phyloP scores from a whole-genome alignment of 2,329 filamentous ascomycete genomes.

The Thermothelomyces thermophilus region DNA sequence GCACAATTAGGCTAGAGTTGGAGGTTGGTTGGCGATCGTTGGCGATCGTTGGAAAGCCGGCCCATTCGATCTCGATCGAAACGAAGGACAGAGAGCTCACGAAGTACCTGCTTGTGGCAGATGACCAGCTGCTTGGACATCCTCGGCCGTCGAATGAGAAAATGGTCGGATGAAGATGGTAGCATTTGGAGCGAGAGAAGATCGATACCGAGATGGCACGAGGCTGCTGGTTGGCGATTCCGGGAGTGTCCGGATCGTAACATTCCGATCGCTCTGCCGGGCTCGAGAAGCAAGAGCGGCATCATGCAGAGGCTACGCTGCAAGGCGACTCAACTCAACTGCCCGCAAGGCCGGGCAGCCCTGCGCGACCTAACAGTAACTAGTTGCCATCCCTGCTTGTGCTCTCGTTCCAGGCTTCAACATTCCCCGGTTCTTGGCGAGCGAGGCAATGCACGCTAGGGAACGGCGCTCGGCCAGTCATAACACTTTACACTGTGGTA shows the following conservation, averaged over 20 bases:
- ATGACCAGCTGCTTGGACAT: background rate
- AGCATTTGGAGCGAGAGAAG: constrained; percentile 4
- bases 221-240: constrained; percentile 2
- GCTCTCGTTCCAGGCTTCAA: background rate
- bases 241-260: background rate
- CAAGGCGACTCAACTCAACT: constrained; percentile 12
- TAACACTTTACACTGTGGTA: too few species aligned
- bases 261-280: background rate
- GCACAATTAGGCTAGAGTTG: background rate
- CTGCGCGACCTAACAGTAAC: background rate
- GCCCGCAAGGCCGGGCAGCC: too few species aligned
- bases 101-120: constrained; percentile 24
- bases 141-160: too few species aligned
- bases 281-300: constrained; percentile 17
- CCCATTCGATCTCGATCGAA: background rate
- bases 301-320: constrained; percentile 14
- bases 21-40: background rate
- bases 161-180: background rate
- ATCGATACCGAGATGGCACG: background rate
- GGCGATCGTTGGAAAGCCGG: background rate
- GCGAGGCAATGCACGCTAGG: too few species aligned
- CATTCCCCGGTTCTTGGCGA: too few species aligned
- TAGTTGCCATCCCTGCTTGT: background rate
- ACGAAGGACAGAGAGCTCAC: constrained; percentile 1
- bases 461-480: too few species aligned